Evolutionary conservation across 495 filamentous ascomycete species (phyloP).

Genomic region (Xylaria intraflava): DNA sequence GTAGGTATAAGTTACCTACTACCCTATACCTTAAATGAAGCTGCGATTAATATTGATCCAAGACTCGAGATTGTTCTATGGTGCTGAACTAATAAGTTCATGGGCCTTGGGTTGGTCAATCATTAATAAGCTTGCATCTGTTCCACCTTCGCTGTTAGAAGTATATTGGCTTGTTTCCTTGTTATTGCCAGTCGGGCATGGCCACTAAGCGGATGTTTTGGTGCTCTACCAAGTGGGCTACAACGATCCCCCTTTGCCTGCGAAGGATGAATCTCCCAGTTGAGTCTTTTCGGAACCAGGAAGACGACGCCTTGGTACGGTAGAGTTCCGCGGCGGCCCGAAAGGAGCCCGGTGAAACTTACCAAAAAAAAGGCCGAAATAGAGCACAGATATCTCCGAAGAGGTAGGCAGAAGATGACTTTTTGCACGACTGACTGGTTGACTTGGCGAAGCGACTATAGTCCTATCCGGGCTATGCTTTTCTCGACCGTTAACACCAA

Average conservation of each 20-base stretch:
- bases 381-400: constrained; percentile 20
- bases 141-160: neutral
- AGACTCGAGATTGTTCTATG: neutral
- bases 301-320: neutral
- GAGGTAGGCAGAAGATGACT: constrained; percentile 12
- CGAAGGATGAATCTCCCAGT: neutral
- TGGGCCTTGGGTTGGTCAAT: neutral
- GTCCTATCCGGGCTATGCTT: neutral
- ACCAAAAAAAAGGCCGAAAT: constrained; percentile 25
- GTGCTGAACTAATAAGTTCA: neutral
- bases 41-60: neutral
- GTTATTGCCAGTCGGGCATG: neutral
- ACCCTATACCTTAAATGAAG: neutral
- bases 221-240: neutral
- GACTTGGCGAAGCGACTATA: neutral
- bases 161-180: neutral
- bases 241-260: neutral
- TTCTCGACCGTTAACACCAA: neutral
- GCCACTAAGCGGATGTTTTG: neutral
- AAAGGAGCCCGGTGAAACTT: constrained; percentile 10
- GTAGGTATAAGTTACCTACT: no score
- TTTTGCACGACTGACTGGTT: constrained; percentile 4
- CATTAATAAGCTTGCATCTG: no score
- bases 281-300: neutral
- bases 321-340: constrained; percentile 22